These are phyloP conservation scores for Rhizophlyctis rosea DNA, from an alignment of 192 early-diverging fungal species.

Conservation along the genomic window DNA sequence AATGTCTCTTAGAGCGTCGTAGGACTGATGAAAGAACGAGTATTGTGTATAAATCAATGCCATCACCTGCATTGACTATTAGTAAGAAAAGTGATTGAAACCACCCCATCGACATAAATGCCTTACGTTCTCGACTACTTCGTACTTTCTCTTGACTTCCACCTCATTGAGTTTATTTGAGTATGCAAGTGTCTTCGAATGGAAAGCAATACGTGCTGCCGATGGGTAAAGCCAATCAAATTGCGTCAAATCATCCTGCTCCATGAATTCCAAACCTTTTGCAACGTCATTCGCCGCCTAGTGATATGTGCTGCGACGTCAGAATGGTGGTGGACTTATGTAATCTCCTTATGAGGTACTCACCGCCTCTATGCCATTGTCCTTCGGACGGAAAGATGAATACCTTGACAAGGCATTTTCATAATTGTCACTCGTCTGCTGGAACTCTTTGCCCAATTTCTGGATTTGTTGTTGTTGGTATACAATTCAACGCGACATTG, in stretches of 20 bases:
- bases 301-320: conserved; percentile 27
- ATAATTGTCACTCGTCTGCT: conserved; percentile 59
- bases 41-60: conserved; percentile 81
- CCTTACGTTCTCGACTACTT: conserved; percentile 47
- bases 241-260: conserved; percentile 9
- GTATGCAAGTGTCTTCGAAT: conserved; percentile 60
- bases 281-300: conserved; percentile 29
- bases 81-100: neutral
- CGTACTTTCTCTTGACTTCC: conserved; percentile 70
- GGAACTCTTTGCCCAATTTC: conserved; percentile 42
- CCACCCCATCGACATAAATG: no score
- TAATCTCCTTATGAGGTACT: conserved; percentile 4
- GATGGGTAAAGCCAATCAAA: conserved; percentile 33
- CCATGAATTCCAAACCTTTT: conserved; percentile 11
- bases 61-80: conserved; percentile 57
- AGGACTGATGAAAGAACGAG: conserved; percentile 79
- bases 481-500: no score
- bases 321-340: conserved; percentile 12
- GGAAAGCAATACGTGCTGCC: conserved; percentile 63
- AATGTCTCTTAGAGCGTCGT: conserved; percentile 71
- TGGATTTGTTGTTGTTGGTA: no score
- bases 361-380: conserved; percentile 55
- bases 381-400: conserved; percentile 59
- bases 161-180: conserved; percentile 69
- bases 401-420: conserved; percentile 56